Percentiles rank a stretch among this genome's conserved stretches.
Conservation (phyloP, 805 yeast genomes). For the Starmerella riodocensis region DNA sequence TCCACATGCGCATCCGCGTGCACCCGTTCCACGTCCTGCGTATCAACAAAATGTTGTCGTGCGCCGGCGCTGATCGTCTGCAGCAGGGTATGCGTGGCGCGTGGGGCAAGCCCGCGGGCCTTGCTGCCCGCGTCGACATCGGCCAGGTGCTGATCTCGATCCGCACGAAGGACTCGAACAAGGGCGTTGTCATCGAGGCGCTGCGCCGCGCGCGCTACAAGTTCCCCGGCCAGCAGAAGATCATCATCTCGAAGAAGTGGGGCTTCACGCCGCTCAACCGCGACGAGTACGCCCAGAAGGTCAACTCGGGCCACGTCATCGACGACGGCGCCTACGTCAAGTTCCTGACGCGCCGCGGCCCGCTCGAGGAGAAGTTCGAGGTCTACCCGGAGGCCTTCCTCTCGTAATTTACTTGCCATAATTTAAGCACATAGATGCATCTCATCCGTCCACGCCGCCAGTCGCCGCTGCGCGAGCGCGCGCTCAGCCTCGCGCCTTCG, state of each 20-base stretch:
- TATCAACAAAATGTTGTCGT: constrained; percentile 99
- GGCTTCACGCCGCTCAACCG: constrained; percentile 99
- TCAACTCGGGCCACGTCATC: constrained; percentile 95
- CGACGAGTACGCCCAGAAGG: constrained; percentile 85
- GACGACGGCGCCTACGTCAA: constrained; percentile 99
- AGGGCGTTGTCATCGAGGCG: constrained; percentile 95
- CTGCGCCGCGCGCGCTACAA: constrained; percentile 99
- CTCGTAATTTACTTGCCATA: constrained; percentile 25
- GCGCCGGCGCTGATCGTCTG: constrained; percentile 99
- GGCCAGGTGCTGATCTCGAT: constrained; percentile 97
- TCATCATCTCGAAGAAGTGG: constrained; percentile 99
- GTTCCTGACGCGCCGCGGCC: constrained; percentile 95
- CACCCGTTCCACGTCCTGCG: constrained; percentile 99
- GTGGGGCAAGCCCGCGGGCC: constrained; percentile 99
- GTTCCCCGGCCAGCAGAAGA: constrained; percentile 99
- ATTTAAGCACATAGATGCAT: not conserved
- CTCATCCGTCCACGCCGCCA: not conserved
- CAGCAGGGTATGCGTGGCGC: constrained; percentile 99
- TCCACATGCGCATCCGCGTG: constrained; percentile 99
- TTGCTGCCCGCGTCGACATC: constrained; percentile 97
- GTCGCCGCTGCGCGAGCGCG: not conserved
- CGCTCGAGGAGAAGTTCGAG: constrained; percentile 77
- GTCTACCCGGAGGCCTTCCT: constrained; percentile 68
- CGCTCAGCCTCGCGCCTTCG: too few relatives aligned
- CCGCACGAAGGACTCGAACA: constrained; percentile 97